Conservation (phyloP, 2,329 filamentous ascomycete genomes). For the Xenosphaeropsis pyriputrescens region DNA sequence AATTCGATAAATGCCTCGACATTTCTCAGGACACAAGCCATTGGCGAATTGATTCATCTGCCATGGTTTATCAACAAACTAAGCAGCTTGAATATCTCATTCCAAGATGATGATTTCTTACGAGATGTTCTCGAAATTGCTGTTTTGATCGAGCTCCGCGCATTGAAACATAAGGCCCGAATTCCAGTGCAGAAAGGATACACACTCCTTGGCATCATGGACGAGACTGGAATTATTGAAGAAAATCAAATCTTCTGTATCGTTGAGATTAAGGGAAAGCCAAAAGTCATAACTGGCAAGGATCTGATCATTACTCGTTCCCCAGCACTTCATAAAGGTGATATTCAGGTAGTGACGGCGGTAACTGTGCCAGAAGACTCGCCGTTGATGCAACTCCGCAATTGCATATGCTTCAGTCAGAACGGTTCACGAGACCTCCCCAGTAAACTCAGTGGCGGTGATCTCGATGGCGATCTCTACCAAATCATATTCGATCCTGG, state of each 20-base stretch:
- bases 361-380: slow-evolving; percentile 44
- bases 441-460: slow-evolving; percentile 65
- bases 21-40: slow-evolving; percentile 47
- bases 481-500: slow-evolving; percentile 59
- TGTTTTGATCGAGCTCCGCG: slow-evolving; percentile 53
- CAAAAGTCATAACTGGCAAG: slow-evolving; percentile 14
- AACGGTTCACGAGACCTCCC: slow-evolving; percentile 59
- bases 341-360: slow-evolving; percentile 53
- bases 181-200: slow-evolving; percentile 57
- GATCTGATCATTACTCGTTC: slow-evolving; percentile 53
- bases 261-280: slow-evolving; percentile 25
- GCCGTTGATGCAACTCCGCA: slow-evolving; percentile 45
- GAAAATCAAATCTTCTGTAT: slow-evolving; percentile 57
- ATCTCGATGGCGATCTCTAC: slow-evolving; percentile 73
- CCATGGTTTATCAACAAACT: slow-evolving; percentile 47
- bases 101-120: slow-evolving; percentile 54
- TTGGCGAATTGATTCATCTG: slow-evolving; percentile 46
- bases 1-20: slow-evolving; percentile 44
- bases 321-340: slow-evolving; percentile 69
- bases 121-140: slow-evolving; percentile 55
- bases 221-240: slow-evolving; percentile 56
- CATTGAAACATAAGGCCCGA: slow-evolving; percentile 65
- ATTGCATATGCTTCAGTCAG: slow-evolving; percentile 68
- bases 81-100: slow-evolving; percentile 42
- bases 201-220: slow-evolving; percentile 74